Base-by-base conservation (phyloP, 176 grass and related monocot genomes). In the Alopecurus myosuroides region DNA sequence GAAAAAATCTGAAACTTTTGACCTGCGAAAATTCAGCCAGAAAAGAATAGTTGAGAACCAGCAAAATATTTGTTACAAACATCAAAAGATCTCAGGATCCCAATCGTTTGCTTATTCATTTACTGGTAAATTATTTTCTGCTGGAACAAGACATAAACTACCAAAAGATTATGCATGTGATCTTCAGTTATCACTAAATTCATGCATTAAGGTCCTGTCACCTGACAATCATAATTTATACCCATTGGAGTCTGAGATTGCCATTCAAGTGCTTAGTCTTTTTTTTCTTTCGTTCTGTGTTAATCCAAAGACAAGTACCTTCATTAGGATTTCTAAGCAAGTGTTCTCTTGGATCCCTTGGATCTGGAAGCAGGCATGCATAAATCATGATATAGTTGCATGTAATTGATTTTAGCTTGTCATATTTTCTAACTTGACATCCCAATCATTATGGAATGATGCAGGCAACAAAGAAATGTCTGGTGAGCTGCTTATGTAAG, bases 321-420 rank as follows among this genome's bases (percentile, higher is more conserved):
- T 92, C 86, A 55, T 25, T 57, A 98, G 40, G 77, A 88, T 98
- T 91, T 91, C 88, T 87, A 84, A 88, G 68, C 90, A 93, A 84
- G 76, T 91, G 19, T 52, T 95, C 76, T 98, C 95, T 34, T 98
- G 92, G 92, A 82, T 95, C 35, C 86, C 87, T 72, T 98, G 95
- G 95, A 90, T 95, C 81, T 86, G 69, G 73, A 90, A 82, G 72
- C 91, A 93, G 95, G 95, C 95, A 91, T 53, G 71, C 44, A 62
- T 19, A 81, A 76, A 65, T 39, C 37, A 51, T 53, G 5, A 13
- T 70, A 79, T 34, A 70, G 28, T 8, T 31, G 69, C 34, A 52
- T 77, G 26, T 67, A 70, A 83, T 45, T n/a, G 13, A 57, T 82
- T 72, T 51, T 58, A 36, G 29, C 15, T 29, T 76, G n/a, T 76